A percentile compares a stretch with the other conserved stretches of the same genome.
Conservation (phyloP, 148 eudicot species). For the Rhododendron simsii region DNA sequence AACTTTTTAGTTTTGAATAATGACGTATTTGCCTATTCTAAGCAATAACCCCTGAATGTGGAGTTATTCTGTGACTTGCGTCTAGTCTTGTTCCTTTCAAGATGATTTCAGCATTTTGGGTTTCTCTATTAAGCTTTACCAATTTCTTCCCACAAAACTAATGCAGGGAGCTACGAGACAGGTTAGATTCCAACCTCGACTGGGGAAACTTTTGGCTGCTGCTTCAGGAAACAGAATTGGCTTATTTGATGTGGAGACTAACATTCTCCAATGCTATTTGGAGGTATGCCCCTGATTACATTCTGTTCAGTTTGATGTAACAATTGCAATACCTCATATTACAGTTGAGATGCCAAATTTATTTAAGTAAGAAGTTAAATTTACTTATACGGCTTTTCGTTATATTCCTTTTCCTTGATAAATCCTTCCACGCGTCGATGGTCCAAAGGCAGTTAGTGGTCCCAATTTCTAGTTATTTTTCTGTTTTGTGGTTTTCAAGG, state of each 20-base stretch:
- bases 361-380: not conserved
- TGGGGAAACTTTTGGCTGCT: slow-evolving; percentile 10
- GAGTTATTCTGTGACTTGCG: not conserved
- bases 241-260: slow-evolving; percentile 10
- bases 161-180: slow-evolving; percentile 8
- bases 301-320: not conserved
- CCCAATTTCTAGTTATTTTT: not conserved
- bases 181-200: slow-evolving; percentile 8
- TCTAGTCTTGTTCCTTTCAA: not conserved
- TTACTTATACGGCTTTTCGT: not conserved
- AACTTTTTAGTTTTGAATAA: not conserved
- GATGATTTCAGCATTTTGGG: not conserved
- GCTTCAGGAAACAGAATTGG: not conserved
- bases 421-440: not conserved
- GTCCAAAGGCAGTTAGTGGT: not conserved
- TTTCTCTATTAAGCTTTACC: not conserved
- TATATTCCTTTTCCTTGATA: not conserved
- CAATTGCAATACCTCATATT: not conserved
- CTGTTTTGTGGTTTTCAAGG: slow-evolving; percentile 22
- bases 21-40: not conserved
- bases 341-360: not conserved
- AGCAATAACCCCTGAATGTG: not conserved
- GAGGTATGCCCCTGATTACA: not conserved
- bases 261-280: not conserved
- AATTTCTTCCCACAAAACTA: not conserved